Evolutionary conservation across 495 filamentous ascomycete species (phyloP).

Genomic region (Barbatosphaeria neglecta): DNA sequence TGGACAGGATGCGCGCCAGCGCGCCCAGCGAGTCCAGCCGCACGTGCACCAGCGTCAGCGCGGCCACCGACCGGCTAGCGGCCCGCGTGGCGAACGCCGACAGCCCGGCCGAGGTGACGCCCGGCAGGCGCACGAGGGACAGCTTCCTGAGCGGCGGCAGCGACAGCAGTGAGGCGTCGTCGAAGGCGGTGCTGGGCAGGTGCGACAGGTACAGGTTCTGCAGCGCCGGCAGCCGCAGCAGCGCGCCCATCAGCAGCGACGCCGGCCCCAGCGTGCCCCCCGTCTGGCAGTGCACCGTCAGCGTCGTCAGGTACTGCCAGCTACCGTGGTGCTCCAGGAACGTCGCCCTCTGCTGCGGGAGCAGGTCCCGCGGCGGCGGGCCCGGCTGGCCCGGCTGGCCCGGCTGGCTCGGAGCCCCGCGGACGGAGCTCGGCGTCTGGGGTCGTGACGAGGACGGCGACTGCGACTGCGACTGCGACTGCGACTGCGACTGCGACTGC

Average conservation of each 20-base stretch:
- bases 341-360: slow-evolving; percentile 48
- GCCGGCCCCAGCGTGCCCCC: slow-evolving; percentile 53
- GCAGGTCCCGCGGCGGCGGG: slow-evolving; percentile 39
- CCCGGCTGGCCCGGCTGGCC: slow-evolving; percentile 8
- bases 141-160: slow-evolving; percentile 65
- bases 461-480: neutral
- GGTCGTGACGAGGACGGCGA: too few relatives aligned
- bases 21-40: slow-evolving; percentile 54
- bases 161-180: slow-evolving; percentile 52
- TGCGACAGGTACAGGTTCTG: slow-evolving; percentile 63
- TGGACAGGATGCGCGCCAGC: slow-evolving; percentile 64
- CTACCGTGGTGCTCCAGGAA: slow-evolving; percentile 60
- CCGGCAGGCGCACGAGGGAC: slow-evolving; percentile 62
- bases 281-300: slow-evolving; percentile 59
- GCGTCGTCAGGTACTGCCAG: slow-evolving; percentile 61
- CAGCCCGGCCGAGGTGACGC: slow-evolving; percentile 67
- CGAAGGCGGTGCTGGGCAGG: slow-evolving; percentile 61
- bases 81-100: slow-evolving; percentile 54
- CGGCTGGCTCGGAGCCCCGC: too few relatives aligned
- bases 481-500: neutral
- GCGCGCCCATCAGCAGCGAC: slow-evolving; percentile 51
- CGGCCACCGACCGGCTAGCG: slow-evolving; percentile 42
- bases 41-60: slow-evolving; percentile 54
- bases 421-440: too few relatives aligned
- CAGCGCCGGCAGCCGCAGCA: slow-evolving; percentile 57